Evolutionary conservation across 1,284 basidiomycete genomes (phyloP), one percentile per base, ranked within the genome.

Genomic region (Tilletia caries): DNA sequence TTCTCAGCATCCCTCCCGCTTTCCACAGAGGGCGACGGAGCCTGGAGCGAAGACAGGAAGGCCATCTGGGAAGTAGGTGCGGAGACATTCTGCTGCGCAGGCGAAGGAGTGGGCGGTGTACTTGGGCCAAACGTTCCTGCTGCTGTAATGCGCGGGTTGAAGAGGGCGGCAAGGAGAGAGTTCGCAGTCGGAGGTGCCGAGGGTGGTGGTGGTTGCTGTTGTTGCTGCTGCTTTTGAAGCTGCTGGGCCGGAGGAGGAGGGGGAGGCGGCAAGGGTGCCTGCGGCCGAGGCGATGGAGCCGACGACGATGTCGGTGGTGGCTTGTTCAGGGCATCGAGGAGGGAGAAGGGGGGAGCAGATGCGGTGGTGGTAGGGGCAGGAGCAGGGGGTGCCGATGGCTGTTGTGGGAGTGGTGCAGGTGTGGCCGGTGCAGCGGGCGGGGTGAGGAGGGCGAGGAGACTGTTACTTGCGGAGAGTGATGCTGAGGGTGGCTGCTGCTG

Each of bases 381-480:
- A 27, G n/a, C 5, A 10, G 37, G 8, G 0, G 37, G 1, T 15
- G 52, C 52, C 6, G 52, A 0, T 2, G 52, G 27, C n/a, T 18
- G 25, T 5, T 27, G 52, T 27, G 52, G 12, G 3, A 23, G 25
- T 27, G 52, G 52, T 27, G 52, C 52, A 27, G 52, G 25, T 15
- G 23, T 54, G 4, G 52, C 52, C 12, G 25, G 52, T 25, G 13
- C 25, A 54, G 52, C 52, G 13, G 52, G 52, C 27, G 52, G 52
- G 15, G 52, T 54, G 25, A 54, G 25, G 52, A 54, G 52, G 27
- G 52, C 52, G 15, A 54, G 52, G 1, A 54, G 52, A 54, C 52
- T 54, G 52, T 54, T 54, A 29, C 5, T 54, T 29, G 52, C 52
- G 0, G 52, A 54, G 23, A 54, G n/a, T 3, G 52, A 23, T 25